A percentile compares a stretch with the other conserved stretches of the same genome.
Conservation (phyloP, 2,329 filamentous ascomycete genomes). For the Aureobasidium musti region DNA sequence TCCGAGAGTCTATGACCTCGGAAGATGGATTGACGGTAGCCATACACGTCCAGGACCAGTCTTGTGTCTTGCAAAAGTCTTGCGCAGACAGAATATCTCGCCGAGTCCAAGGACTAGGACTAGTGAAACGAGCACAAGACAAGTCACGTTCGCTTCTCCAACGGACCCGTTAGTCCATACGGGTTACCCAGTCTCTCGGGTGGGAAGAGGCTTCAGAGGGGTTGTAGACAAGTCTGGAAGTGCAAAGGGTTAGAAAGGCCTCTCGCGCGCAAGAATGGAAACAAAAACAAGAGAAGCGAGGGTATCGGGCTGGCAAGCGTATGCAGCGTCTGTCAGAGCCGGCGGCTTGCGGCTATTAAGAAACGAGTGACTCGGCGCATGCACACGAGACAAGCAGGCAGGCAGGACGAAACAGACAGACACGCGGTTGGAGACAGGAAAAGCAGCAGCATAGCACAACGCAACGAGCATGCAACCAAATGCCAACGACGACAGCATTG, state of each 20-base stretch:
- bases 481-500: constrained; percentile 17
- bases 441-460: constrained; percentile 19
- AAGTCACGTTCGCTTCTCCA: neutral
- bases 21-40: constrained; percentile 17
- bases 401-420: neutral
- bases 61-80: constrained; percentile 1
- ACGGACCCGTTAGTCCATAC: constrained; percentile 19
- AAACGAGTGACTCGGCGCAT: constrained; percentile 6
- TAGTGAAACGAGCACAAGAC: constrained; percentile 10
- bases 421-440: constrained; percentile 2
- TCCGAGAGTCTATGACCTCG: constrained; percentile 24
- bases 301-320: constrained; percentile 9
- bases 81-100: constrained; percentile 5
- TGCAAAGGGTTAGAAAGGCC: neutral
- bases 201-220: neutral
- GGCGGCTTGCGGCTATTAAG: constrained; percentile 25
- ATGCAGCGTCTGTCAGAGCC: constrained; percentile 24
- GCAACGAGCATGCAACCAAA: constrained; percentile 14
- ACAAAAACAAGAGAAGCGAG: constrained; percentile 28
- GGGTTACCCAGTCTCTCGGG: constrained; percentile 1
- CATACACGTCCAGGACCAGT: constrained; percentile 6
- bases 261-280: constrained; percentile 21
- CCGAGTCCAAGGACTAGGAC: constrained; percentile 5
- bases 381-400: neutral
- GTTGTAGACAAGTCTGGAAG: neutral